Evolutionary conservation across 73 alveolate genomes (phyloP).

Genomic region (Stentor roeselii): DNA sequence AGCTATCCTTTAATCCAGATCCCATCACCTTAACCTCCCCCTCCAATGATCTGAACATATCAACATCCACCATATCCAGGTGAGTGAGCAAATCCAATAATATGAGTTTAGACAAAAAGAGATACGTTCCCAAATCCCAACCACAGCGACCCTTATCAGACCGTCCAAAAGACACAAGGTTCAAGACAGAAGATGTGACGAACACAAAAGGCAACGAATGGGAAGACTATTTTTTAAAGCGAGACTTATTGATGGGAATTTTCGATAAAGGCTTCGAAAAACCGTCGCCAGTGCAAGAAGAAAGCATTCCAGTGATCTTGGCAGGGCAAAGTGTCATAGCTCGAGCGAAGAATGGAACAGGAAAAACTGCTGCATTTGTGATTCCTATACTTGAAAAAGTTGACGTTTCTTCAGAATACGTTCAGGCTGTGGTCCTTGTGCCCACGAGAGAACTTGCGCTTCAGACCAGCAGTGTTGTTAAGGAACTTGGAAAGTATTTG

Average conservation of each 20-base stretch:
- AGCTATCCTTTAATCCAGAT: too few relatives aligned
- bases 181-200: conserved; percentile 59
- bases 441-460: conserved; percentile 95
- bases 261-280: conserved; percentile 91
- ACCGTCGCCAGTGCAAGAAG: conserved; percentile 96
- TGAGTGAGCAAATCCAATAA: too few relatives aligned
- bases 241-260: conserved; percentile 77
- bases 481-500: conserved; percentile 75
- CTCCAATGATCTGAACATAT: too few relatives aligned
- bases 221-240: conserved; percentile 70
- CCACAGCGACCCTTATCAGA: too few relatives aligned
- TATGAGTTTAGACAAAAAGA: too few relatives aligned
- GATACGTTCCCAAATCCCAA: too few relatives aligned
- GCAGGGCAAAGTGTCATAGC: conserved; percentile 77
- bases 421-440: conserved; percentile 81
- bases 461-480: background rate
- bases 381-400: conserved; percentile 81
- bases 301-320: conserved; percentile 84
- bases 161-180: background rate
- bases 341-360: conserved; percentile 94
- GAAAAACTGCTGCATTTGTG: conserved; percentile 69
- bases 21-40: too few relatives aligned
- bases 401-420: conserved; percentile 52
- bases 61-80: too few relatives aligned
- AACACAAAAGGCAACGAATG: conserved; percentile 86